Percentiles rank a stretch among this genome's conserved stretches.
These are phyloP conservation scores for Pezicula neosporulosa DNA, from an alignment of 2,329 filamentous ascomycete genomes.

Conservation along the genomic window DNA sequence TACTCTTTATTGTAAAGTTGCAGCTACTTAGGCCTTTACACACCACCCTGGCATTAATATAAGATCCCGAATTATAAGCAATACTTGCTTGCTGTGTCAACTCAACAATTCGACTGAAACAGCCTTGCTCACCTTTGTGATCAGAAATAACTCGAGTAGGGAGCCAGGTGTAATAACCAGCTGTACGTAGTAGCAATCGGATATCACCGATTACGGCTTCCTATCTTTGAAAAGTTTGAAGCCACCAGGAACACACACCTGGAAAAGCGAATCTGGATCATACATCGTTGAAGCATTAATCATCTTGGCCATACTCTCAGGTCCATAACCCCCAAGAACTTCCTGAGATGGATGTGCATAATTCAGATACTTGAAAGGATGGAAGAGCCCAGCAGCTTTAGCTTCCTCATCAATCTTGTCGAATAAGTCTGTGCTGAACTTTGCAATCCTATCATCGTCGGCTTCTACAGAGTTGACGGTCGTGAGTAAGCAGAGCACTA, in stretches of 20 bases:
- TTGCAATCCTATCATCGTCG: not conserved
- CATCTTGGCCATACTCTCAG: slow-evolving; percentile 32
- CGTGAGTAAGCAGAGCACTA: not conserved
- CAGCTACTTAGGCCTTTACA: no score
- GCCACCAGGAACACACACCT: slow-evolving; percentile 18
- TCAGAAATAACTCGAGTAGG: no score
- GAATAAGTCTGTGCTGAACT: not conserved
- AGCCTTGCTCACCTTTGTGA: no score
- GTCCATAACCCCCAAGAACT: slow-evolving; percentile 39
- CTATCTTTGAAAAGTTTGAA: slow-evolving; percentile 6
- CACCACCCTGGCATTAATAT: no score
- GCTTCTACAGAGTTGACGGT: not conserved
- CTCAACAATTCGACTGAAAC: no score
- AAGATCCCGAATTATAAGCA: no score
- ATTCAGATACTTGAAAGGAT: slow-evolving; percentile 36
- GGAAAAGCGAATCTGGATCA: slow-evolving; percentile 34
- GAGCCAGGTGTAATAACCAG: no score
- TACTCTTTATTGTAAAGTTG: no score
- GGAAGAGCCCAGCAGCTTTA: not conserved
- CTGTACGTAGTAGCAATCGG: no score
- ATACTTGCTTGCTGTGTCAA: no score
- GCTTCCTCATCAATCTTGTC: not conserved
- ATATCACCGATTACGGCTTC: not conserved
- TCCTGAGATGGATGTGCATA: slow-evolving; percentile 40
- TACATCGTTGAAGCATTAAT: slow-evolving; percentile 28